Percentiles rank a stretch among this genome's conserved stretches.
Evolutionary conservation across 2,329 filamentous ascomycete genomes (phyloP).

Genomic region (Decorospora gaudefroyi): DNA sequence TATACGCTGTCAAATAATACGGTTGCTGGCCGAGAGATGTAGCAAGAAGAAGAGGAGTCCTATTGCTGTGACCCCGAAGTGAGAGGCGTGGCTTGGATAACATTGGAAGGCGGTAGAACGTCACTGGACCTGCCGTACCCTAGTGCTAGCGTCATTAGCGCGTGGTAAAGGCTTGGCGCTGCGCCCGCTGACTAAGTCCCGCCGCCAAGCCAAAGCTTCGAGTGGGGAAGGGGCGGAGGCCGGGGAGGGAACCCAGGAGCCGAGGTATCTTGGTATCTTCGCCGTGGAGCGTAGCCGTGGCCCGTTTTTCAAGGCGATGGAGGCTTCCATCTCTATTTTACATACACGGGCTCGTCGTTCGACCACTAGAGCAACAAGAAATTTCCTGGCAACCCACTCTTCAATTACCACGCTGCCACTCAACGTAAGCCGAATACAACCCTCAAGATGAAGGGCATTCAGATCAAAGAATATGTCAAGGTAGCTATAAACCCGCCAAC

Average conservation of each 20-base stretch:
- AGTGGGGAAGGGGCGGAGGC: slow-evolving; percentile 9
- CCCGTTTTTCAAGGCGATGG: slow-evolving; percentile 7
- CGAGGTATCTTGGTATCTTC: slow-evolving; percentile 20
- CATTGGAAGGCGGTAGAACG: slow-evolving; percentile 41
- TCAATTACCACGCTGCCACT: not conserved
- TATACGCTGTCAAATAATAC: slow-evolving; percentile 8
- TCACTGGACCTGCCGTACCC: slow-evolving; percentile 21
- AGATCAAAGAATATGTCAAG: slow-evolving; percentile 75
- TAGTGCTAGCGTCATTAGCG: slow-evolving; percentile 23
- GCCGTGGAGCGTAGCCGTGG: slow-evolving; percentile 5
- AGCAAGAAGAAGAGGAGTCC: slow-evolving; percentile 13
- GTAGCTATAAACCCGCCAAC: slow-evolving; percentile 52
- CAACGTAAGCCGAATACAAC: not conserved
- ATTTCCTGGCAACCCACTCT: too few relatives aligned
- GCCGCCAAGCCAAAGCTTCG: not conserved
- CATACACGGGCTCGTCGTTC: not conserved
- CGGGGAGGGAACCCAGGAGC: slow-evolving; percentile 8
- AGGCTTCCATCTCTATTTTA: not conserved
- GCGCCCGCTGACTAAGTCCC: slow-evolving; percentile 10
- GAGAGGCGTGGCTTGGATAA: slow-evolving; percentile 18
- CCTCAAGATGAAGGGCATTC: slow-evolving; percentile 70
- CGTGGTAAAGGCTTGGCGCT: slow-evolving; percentile 10
- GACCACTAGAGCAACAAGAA: not conserved
- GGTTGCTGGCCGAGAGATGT: not conserved
- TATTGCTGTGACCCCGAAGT: slow-evolving; percentile 1